Conservation (phyloP, 768 basidiomycete species). For the Boletus sp. region DNA sequence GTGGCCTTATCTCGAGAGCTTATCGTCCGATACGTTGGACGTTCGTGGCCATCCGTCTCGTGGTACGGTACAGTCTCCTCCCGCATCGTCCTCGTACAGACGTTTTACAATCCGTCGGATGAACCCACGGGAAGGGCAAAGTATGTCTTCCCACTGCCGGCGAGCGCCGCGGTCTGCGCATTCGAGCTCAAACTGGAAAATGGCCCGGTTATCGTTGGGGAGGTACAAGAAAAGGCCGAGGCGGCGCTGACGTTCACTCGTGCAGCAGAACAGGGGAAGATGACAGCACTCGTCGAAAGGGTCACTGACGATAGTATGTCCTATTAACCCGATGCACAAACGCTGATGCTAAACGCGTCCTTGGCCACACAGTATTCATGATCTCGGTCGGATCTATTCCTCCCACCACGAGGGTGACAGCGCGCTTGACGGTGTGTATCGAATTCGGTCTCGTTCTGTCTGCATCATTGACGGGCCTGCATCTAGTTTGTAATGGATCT, state of each 20-base stretch:
- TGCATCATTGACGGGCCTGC: not conserved
- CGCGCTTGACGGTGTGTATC: constrained; percentile 40
- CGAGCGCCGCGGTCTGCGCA: constrained; percentile 49
- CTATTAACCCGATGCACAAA: not conserved
- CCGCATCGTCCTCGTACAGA: constrained; percentile 39
- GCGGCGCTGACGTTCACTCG: constrained; percentile 40
- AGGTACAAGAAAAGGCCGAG: constrained; percentile 45
- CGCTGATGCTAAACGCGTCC: not conserved
- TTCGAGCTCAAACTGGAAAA: constrained; percentile 49
- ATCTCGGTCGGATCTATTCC: constrained; percentile 57
- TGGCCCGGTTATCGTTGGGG: constrained; percentile 41
- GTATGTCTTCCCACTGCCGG: constrained; percentile 60
- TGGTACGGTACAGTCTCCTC: constrained; percentile 37
- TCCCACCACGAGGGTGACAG: constrained; percentile 36
- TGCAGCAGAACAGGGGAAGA: constrained; percentile 39
- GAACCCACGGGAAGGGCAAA: constrained; percentile 42
- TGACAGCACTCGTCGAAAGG: constrained; percentile 45
- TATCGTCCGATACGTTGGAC: not conserved
- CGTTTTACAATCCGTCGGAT: constrained; percentile 38
- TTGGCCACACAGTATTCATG: constrained; percentile 43
- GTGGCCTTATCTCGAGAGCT: not conserved
- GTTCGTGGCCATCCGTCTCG: not conserved
- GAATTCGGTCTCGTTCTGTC: not conserved
- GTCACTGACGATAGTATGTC: constrained; percentile 51
- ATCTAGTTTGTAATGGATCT: constrained; percentile 52